Base-by-base conservation (phyloP, 768 basidiomycete genomes). In the Termitomyces titanicus region DNA sequence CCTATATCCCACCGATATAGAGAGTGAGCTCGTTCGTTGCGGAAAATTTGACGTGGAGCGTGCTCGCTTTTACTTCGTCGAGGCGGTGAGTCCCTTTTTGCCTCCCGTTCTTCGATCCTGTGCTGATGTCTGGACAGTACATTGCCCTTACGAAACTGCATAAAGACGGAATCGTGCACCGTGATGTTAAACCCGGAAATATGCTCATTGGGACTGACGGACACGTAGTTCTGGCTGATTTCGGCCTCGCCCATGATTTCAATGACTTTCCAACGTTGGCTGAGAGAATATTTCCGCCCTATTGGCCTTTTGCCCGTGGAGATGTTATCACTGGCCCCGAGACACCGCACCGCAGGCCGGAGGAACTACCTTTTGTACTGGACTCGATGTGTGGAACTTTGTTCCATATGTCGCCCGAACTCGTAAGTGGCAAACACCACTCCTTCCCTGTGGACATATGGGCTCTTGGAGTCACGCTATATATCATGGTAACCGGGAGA, bases 381-480 rank as follows among this genome's bases (percentile, higher is more conserved):
- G 61, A 59, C 53, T 62, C 63, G 33, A 59, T 56, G 31, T 67
- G 68, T 37, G 72, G 72, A 10, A 69, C 70, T 1, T 61, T 66
- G 27, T 50, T 69, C 24, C 67, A 68, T 57, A 70, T 70, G 67
- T 63, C 72, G 5, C 72, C 72, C 1, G 72, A 73, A 55, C 59
- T 69, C 5, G 59, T 66, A 46, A 51, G 54, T 3, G 49, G 62
- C 25, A 55, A 62, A 31, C 61, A 57, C 6, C 70, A 70, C 47
- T 67, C 67, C 2, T 71, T 69, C 59, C 66, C 66, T 12, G 64
- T 68, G 2, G 92, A 94, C 57, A 79, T 90, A 45, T 94, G 92
- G 92, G 88, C 91, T 0, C 67, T 89, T 5, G 88, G 88, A 0
- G 81, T 90, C 48, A 78, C 90, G 27, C 77, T 93, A 3, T 87